Evolutionary conservation across 139 green algal genomes (phyloP).

Genomic region (Picochlorum sp.): DNA sequence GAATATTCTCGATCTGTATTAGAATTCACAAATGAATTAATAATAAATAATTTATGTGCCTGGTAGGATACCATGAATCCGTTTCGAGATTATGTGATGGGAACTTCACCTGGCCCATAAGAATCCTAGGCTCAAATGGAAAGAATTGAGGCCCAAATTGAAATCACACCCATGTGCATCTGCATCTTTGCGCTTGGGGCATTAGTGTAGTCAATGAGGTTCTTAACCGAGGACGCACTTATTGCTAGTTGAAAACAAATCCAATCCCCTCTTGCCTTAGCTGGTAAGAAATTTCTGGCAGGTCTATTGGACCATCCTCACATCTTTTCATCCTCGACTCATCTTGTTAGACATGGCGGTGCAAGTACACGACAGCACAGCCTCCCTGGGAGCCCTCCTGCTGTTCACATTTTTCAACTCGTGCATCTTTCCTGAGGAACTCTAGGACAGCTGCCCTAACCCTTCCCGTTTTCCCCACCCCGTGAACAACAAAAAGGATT

Average conservation of each 20-base stretch:
- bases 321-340: neutral
- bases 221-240: slow-evolving; percentile 9
- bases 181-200: slow-evolving; percentile 17
- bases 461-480: slow-evolving; percentile 30
- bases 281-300: slow-evolving; percentile 12
- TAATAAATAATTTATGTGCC: no score
- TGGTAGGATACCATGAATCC: no score
- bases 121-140: neutral
- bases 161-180: neutral
- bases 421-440: slow-evolving; percentile 4
- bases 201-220: slow-evolving; percentile 15
- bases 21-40: no score
- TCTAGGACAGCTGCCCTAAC: slow-evolving; percentile 28
- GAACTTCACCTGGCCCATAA: neutral
- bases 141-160: neutral
- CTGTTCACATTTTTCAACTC: slow-evolving; percentile 20
- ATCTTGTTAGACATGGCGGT: neutral
- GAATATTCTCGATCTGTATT: no score
- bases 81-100: no score
- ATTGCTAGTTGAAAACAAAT: slow-evolving; percentile 22
- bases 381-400: slow-evolving; percentile 22
- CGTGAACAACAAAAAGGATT: slow-evolving; percentile 45
- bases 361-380: slow-evolving; percentile 21
- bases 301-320: slow-evolving; percentile 5
- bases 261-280: slow-evolving; percentile 9